Evolutionary conservation across 768 basidiomycete genomes (phyloP), one percentile per base, ranked within the genome.

Genomic region (Mycena galopus): DNA sequence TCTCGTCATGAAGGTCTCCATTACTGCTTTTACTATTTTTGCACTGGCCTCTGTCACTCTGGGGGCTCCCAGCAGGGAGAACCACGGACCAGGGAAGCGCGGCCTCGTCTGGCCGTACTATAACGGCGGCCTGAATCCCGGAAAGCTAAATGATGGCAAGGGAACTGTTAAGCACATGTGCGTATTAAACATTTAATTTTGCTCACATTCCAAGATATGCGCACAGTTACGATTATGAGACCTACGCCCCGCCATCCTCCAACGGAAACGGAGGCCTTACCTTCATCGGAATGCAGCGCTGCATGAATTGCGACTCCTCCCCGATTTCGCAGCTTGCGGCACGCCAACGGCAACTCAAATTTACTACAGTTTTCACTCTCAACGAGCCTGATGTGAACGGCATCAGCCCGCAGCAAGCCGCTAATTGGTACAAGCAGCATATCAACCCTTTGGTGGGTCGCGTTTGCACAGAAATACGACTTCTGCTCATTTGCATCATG

Each of bases 201-300:
- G 30, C 21, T 33, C n/a, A 12, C 19, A 51, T 60, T 25, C 57
- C 51, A 39, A 58, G 1, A 29, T 10, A 67, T 61, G 14, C 16
- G 5, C 53, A 25, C 67, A 84, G 82, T 35, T 84, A 84, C 62
- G 82, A 83, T 67, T 83, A 77, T 23, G 82, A 84, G 62, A 84
- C 83, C 8, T 80, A 76, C 35, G 30, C 69, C 10, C 83, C 83
- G 5, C 75, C 78, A 8, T 83, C 82, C 25, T 78, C 77, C 12
- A 81, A 82, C 30, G 83, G 82, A 2, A 76, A 75, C 7, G 82
- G 82, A 1, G 82, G 83, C 7, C 81, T 83, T 21, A 75, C 73
- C 0, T 83, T 83, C 69, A 81, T 83, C 4, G 82, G 82, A 11
- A 83, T 79, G 82, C 83, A 83, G 64, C 81, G 79, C 17, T 84